Evolutionary conservation across 2,329 filamentous ascomycete species (phyloP).

Genomic region (Penicillium sp.): DNA sequence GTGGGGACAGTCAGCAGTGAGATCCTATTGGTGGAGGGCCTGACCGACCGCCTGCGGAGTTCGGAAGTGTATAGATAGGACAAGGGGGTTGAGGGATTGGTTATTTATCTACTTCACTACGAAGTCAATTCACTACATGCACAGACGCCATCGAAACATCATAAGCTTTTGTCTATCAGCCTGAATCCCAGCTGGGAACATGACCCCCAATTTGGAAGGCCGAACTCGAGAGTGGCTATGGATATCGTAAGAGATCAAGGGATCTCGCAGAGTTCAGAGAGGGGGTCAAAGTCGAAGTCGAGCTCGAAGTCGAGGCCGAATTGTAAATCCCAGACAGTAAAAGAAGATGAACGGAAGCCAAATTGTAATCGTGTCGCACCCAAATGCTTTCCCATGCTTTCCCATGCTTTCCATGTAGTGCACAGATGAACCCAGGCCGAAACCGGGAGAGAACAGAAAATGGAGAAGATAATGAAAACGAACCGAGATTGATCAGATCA

Average conservation of each 20-base stretch:
- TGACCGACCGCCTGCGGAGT: too few species aligned
- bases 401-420: slow-evolving; percentile 4
- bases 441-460: background rate
- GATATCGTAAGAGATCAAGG: too few species aligned
- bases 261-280: background rate
- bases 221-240: background rate
- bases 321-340: background rate
- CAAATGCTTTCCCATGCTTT: slow-evolving; percentile 1
- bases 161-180: slow-evolving; percentile 1
- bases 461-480: background rate
- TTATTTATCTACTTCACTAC: too few species aligned
- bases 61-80: too few species aligned
- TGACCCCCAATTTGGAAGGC: background rate
- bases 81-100: too few species aligned
- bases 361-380: background rate
- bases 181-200: background rate
- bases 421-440: slow-evolving; percentile 9
- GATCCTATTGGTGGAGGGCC: background rate
- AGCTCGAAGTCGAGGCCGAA: background rate
- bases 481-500: slow-evolving; percentile 9
- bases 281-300: too few species aligned
- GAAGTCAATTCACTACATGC: too few species aligned
- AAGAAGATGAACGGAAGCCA: background rate
- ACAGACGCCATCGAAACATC: background rate
- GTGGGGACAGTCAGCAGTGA: background rate